Base-by-base conservation (phyloP, 1,284 basidiomycete genomes). In the Cutaneotrichosporon daszewskae region DNA sequence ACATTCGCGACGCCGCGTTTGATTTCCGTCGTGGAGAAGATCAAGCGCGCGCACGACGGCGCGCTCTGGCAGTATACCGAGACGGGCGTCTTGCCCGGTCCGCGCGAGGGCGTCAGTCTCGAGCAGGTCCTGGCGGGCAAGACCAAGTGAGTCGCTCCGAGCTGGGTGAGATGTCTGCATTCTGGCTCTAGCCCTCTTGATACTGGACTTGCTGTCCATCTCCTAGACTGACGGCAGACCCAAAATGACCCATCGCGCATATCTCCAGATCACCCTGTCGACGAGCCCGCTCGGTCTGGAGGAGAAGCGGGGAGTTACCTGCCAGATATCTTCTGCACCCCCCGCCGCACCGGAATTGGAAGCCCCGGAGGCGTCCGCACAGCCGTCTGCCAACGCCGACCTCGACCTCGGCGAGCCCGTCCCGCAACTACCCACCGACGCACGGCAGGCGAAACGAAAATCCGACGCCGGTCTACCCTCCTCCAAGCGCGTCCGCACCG, bases 61-160 rank as follows among this genome's bases (percentile, higher is more conserved):
- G 26, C 77, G 18, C 66, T 91, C 35, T 80, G 87, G 69, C 87
- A 91, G 62, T 89, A 89, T 68, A 90, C 86, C 54, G 76, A 83
- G 51, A 69, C 84, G 14, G 80, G 81, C 0, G 76, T 65, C 33
- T 63, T 87, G 9, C 39, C 38, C 23, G 27, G 38, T 37, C 73
- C 73, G 27, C 69, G 68, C 72, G 66, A 36, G 45, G 51, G 32
- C 38, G 45, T 26, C 27, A 54, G 32, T 10, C 44, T 70, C 28
- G 49, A 40, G 19, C 54, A 60, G 8, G 62, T 66, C 1, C 51
- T 74, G 44, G 58, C 60, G 22, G 76, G 79, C 4, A 78, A 75
- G 47, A 79, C 80, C 29, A 76, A 80, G 84, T 86, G 55, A 53
- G 82, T 74, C 1, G n/a, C 4, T 9, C 12, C 12, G 23, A 14